Percentiles rank a stretch among this genome's conserved stretches.
phyloP scores from a whole-genome alignment of 441 rosid genomes.

The Theobroma grandiflorum region DNA sequence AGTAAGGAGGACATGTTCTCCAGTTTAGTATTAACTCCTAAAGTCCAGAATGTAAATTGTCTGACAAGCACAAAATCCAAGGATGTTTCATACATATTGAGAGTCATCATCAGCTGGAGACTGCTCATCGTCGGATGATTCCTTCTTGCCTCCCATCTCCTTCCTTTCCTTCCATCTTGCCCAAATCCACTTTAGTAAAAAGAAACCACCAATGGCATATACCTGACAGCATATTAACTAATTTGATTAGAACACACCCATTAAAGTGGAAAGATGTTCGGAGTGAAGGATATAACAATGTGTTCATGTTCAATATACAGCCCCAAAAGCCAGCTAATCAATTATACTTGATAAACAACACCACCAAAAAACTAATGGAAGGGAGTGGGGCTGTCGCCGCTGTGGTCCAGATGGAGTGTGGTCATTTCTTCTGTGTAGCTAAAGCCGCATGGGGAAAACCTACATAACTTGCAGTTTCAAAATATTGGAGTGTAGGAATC shows the following conservation, averaged over 20 bases:
- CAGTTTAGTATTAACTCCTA: neutral
- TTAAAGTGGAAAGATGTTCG: neutral
- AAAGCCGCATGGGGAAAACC: neutral
- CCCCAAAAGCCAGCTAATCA: neutral
- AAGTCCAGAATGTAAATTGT: neutral
- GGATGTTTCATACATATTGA: conserved; percentile 17
- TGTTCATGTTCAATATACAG: neutral
- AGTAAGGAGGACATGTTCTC: neutral
- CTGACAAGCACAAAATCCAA: neutral
- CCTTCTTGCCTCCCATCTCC: conserved; percentile 50
- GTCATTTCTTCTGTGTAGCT: neutral
- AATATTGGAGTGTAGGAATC: neutral
- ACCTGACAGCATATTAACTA: conserved; percentile 56
- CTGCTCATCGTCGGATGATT: conserved; percentile 47
- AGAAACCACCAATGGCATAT: conserved; percentile 86
- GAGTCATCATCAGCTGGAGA: conserved; percentile 39
- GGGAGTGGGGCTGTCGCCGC: neutral
- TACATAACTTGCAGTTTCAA: neutral
- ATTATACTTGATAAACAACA: neutral
- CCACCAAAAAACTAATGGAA: neutral
- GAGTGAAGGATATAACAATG: neutral
- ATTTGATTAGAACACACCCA: conserved; percentile 14
- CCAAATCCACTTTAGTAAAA: conserved; percentile 84
- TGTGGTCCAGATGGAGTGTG: neutral
- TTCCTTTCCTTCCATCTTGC: conserved; percentile 91